A percentile compares a stretch with the other conserved stretches of the same genome.
Conservation (phyloP, 306 rosid genomes). For the Quercus suber region DNA sequence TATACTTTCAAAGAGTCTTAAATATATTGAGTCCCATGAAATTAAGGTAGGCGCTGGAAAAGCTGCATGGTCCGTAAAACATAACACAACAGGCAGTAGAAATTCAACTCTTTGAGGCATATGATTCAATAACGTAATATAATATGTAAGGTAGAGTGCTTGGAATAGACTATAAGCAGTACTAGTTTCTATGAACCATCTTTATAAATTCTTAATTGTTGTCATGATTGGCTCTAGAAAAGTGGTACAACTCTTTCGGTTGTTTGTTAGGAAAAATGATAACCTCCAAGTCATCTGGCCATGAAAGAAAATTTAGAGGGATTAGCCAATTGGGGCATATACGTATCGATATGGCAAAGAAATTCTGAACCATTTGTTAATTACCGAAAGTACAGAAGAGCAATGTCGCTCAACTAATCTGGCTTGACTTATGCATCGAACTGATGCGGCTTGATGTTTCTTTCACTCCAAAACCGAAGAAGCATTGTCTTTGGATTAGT, state of each 20-base stretch:
- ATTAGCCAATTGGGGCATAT: background rate
- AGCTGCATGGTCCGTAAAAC: background rate
- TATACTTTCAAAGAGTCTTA: background rate
- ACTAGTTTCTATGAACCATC: background rate
- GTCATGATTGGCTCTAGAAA: background rate
- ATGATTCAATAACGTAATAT: background rate
- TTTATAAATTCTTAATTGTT: background rate
- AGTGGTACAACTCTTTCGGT: background rate
- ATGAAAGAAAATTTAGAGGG: background rate
- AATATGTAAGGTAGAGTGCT: background rate
- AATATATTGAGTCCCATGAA: constrained; percentile 2
- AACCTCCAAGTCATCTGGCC: background rate
- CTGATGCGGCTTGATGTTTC: too few relatives aligned
- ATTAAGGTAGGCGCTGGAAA: constrained; percentile 22
- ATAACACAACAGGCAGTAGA: background rate
- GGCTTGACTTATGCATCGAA: too few relatives aligned
- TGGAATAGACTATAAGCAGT: background rate
- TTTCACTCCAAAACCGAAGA: too few relatives aligned
- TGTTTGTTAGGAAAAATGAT: background rate
- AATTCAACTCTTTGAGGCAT: background rate
- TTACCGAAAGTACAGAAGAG: too few relatives aligned
- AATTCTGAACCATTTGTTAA: too few relatives aligned
- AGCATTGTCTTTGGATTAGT: too few relatives aligned
- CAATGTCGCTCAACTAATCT: too few relatives aligned
- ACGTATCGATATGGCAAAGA: too few relatives aligned